Percentiles rank a stretch among this genome's conserved stretches.
These are phyloP conservation scores for Dendrobium chrysotoxum DNA, from an alignment of 106 monocot genomes.

Conservation along the genomic window DNA sequence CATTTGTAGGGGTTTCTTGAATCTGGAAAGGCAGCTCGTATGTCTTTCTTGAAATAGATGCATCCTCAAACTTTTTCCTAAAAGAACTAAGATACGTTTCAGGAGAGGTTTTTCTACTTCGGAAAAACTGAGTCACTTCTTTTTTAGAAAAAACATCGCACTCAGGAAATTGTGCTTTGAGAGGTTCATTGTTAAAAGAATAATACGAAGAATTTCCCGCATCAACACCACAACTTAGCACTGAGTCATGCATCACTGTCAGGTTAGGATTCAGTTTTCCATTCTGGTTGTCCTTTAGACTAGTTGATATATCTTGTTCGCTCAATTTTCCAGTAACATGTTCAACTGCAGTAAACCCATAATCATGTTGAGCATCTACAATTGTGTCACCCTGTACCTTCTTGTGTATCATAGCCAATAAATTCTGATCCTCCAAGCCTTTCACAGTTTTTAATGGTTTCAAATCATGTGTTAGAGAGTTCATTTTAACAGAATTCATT, in stretches of 20 bases:
- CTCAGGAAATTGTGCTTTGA: conserved; percentile 76
- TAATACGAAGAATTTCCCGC: conserved; percentile 17
- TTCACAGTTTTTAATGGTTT: conserved; percentile 18
- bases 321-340: not conserved
- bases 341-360: conserved; percentile 7
- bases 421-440: conserved; percentile 1
- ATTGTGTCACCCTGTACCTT: conserved; percentile 1
- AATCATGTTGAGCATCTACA: conserved; percentile 22
- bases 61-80: conserved; percentile 21
- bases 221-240: conserved; percentile 10
- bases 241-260: conserved; percentile 8
- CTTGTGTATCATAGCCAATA: conserved; percentile 8
- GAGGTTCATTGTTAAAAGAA: conserved; percentile 33
- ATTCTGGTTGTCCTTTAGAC: conserved; percentile 15
- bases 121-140: conserved; percentile 60
- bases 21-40: conserved; percentile 10
- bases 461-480: conserved; percentile 18
- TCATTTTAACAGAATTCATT: conserved; percentile 12
- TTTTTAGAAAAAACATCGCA: conserved; percentile 82
- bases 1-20: conserved; percentile 16
- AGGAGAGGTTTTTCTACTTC: conserved; percentile 50
- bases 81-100: conserved; percentile 30
- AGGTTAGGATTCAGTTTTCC: conserved; percentile 11
- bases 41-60: conserved; percentile 11
- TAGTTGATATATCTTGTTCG: conserved; percentile 1